Evolutionary conservation across 495 filamentous ascomycete genomes (phyloP).

Genomic region (Pseudevernia furfuracea): DNA sequence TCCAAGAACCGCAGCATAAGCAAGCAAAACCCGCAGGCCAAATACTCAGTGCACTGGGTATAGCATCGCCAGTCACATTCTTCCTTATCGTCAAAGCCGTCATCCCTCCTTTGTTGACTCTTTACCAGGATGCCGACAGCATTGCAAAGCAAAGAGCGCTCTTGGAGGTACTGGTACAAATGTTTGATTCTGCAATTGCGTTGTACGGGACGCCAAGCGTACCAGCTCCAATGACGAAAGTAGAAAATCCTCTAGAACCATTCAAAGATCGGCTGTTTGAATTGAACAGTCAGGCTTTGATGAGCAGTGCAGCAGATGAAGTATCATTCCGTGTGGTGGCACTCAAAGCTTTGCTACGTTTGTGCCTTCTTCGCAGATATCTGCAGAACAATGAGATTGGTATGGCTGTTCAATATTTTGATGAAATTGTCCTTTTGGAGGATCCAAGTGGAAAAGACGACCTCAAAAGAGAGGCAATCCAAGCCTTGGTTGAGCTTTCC

Average conservation of each 20-base stretch:
- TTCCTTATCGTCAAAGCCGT: constrained; percentile 48
- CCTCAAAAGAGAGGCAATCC: constrained; percentile 56
- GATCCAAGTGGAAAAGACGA: constrained; percentile 49
- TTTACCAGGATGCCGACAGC: constrained; percentile 57
- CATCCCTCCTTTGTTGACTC: constrained; percentile 51
- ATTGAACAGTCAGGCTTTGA: constrained; percentile 52
- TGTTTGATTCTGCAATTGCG: constrained; percentile 50
- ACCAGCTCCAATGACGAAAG: constrained; percentile 24
- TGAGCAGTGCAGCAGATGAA: constrained; percentile 55
- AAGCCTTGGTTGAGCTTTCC: constrained; percentile 55
- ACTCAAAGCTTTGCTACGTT: constrained; percentile 49
- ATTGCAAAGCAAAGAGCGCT: constrained; percentile 62
- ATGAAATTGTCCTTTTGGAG: constrained; percentile 57
- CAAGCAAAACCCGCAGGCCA: constrained; percentile 62
- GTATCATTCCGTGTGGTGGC: constrained; percentile 57
- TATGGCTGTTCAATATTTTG: constrained; percentile 55
- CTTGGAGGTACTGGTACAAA: constrained; percentile 52
- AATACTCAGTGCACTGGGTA: constrained; percentile 51
- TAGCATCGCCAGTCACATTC: constrained; percentile 48
- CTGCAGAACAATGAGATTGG: constrained; percentile 58
- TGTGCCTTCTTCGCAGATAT: constrained; percentile 49
- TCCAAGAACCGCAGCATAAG: constrained; percentile 70
- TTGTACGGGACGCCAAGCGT: constrained; percentile 53
- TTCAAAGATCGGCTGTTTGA: constrained; percentile 58
- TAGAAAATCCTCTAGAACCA: constrained; percentile 47